Conservation (phyloP, 2,329 filamentous ascomycete species). For the Hortaea werneckii region DNA sequence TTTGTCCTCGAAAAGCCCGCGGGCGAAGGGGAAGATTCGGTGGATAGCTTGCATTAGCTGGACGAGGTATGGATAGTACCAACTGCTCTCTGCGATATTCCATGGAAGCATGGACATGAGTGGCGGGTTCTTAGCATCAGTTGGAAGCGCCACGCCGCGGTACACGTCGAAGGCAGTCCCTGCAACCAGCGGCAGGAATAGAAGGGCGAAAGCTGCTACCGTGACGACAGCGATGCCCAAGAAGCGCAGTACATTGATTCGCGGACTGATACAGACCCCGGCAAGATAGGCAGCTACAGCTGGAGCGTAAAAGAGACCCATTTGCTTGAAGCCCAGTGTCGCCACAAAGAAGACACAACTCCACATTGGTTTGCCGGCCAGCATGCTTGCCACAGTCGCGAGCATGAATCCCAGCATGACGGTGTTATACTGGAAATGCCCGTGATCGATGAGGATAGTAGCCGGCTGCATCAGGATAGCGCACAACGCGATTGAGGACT, state of each 20-base stretch:
- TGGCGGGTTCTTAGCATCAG: slow-evolving; percentile 37
- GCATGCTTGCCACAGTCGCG: slow-evolving; percentile 77
- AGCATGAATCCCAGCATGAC: slow-evolving; percentile 92
- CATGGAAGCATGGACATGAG: slow-evolving; percentile 54
- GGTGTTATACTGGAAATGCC: slow-evolving; percentile 96
- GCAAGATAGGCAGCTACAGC: slow-evolving; percentile 85
- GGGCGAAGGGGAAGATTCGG: slow-evolving; percentile 88
- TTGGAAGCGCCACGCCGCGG: slow-evolving; percentile 51
- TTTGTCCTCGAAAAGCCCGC: slow-evolving; percentile 97
- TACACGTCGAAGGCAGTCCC: slow-evolving; percentile 61
- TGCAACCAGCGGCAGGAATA: slow-evolving; percentile 65
- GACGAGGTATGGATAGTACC: slow-evolving; percentile 64
- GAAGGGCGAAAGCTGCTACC: slow-evolving; percentile 57
- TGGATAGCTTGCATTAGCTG: slow-evolving; percentile 77
- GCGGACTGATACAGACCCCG: slow-evolving; percentile 72
- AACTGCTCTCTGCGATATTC: slow-evolving; percentile 49
- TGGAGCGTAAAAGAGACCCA: slow-evolving; percentile 96
- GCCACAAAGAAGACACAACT: slow-evolving; percentile 86
- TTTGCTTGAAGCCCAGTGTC: slow-evolving; percentile 96
- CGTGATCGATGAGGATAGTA: slow-evolving; percentile 85
- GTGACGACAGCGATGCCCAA: slow-evolving; percentile 68
- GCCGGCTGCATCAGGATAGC: slow-evolving; percentile 88
- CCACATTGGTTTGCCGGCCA: slow-evolving; percentile 79
- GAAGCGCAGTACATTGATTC: slow-evolving; percentile 57
- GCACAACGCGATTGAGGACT: slow-evolving; percentile 71